Conservation (phyloP, 495 filamentous ascomycete genomes). For the Filosporella fistucella region DNA sequence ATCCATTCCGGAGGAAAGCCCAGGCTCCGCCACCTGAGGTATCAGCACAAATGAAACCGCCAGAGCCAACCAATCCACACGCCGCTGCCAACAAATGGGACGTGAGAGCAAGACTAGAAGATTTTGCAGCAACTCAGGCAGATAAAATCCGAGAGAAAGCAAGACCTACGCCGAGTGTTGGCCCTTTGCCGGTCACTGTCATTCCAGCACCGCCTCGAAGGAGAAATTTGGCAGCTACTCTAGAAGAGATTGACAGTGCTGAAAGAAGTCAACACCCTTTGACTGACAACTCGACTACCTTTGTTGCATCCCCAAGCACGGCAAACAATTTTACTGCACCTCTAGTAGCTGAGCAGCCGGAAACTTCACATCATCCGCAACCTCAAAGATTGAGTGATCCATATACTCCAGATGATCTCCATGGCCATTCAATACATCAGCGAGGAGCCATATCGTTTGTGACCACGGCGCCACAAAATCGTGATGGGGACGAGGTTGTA, state of each 20-base stretch:
- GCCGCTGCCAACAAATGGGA: slow-evolving; percentile 19
- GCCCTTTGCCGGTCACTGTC: slow-evolving; percentile 55
- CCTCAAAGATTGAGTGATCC: slow-evolving; percentile 16
- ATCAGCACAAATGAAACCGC: slow-evolving; percentile 9
- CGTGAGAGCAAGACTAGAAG: slow-evolving; percentile 7
- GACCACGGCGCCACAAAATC: slow-evolving; percentile 3
- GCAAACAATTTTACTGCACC: background rate
- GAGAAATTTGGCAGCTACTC: slow-evolving; percentile 12
- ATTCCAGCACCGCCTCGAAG: slow-evolving; percentile 61
- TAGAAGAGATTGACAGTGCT: slow-evolving; percentile 15
- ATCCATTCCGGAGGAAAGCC: slow-evolving; percentile 27
- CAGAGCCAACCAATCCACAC: slow-evolving; percentile 24
- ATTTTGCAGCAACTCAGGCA: slow-evolving; percentile 27
- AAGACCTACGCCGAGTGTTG: slow-evolving; percentile 11
- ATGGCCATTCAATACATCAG: slow-evolving; percentile 13
- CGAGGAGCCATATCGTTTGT: slow-evolving; percentile 21
- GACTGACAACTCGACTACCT: slow-evolving; percentile 1
- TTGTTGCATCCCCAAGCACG: background rate
- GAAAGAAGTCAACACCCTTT: background rate
- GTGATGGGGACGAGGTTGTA: background rate
- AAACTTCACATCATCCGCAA: background rate
- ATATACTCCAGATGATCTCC: slow-evolving; percentile 17
- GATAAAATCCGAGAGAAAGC: slow-evolving; percentile 27
- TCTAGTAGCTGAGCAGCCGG: background rate
- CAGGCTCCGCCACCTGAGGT: slow-evolving; percentile 25